Evolutionary conservation across 495 filamentous ascomycete species (phyloP).

Genomic region (Amphirosellinia nigrospora): DNA sequence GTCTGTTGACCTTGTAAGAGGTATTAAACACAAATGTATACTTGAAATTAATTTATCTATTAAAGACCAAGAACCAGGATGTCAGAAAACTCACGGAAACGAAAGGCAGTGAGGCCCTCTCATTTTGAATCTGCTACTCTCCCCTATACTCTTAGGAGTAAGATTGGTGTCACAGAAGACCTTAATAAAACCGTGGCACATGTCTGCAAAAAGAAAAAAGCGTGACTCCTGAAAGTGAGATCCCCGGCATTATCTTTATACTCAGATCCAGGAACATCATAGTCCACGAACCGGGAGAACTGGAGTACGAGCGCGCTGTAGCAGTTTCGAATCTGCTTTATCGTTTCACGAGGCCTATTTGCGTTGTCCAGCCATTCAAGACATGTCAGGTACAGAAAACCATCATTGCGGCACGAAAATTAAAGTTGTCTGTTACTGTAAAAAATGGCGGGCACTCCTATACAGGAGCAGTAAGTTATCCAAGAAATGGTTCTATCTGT

Average conservation of each 20-base stretch:
- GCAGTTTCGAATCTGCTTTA: conserved; percentile 36
- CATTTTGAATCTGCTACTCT: too few relatives aligned
- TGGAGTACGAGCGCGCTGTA: conserved; percentile 28
- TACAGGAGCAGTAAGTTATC: not conserved
- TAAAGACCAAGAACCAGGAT: too few relatives aligned
- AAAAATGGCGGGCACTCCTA: not conserved
- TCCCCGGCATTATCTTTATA: not conserved
- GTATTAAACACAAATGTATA: too few relatives aligned
- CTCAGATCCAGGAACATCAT: not conserved
- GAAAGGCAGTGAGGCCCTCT: too few relatives aligned
- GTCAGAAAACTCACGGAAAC: too few relatives aligned
- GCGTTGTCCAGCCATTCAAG: conserved; percentile 31
- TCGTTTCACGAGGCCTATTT: conserved; percentile 30
- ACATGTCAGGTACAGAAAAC: not conserved
- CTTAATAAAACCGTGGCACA: too few relatives aligned
- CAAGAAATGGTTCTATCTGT: not conserved
- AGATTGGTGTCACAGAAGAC: too few relatives aligned
- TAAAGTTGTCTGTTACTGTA: not conserved
- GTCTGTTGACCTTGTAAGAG: too few relatives aligned
- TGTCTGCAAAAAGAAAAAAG: not conserved
- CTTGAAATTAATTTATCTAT: too few relatives aligned
- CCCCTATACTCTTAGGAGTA: too few relatives aligned
- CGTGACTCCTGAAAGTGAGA: not conserved
- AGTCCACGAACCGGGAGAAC: conserved; percentile 14
- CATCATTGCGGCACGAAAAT: not conserved